These are phyloP conservation scores for Cladosporium cucumerinum DNA, from an alignment of 2,329 filamentous ascomycete species.

Conservation along the genomic window DNA sequence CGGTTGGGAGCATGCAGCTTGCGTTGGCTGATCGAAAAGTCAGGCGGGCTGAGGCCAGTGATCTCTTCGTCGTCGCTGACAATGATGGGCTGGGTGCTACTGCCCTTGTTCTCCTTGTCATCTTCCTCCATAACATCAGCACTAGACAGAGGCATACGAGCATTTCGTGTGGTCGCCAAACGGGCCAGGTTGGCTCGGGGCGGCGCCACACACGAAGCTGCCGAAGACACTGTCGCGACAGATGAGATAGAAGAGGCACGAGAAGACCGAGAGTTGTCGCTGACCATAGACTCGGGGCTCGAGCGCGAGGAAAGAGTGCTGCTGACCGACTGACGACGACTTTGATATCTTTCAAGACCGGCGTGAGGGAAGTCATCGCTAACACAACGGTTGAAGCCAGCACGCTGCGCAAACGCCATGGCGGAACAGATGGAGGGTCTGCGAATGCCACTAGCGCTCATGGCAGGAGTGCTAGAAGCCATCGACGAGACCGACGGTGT, in stretches of 20 bases:
- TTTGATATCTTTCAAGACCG: slow-evolving; percentile 21
- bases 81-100: slow-evolving; percentile 28
- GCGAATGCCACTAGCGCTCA: slow-evolving; percentile 52
- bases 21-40: slow-evolving; percentile 34
- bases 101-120: slow-evolving; percentile 28
- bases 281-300: slow-evolving; percentile 62
- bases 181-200: slow-evolving; percentile 46
- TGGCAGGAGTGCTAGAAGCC: slow-evolving; percentile 58
- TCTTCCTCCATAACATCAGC: slow-evolving; percentile 20
- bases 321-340: slow-evolving; percentile 47
- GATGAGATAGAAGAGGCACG: slow-evolving; percentile 55
- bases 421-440: slow-evolving; percentile 57
- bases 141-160: slow-evolving; percentile 38
- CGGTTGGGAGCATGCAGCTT: slow-evolving; percentile 31
- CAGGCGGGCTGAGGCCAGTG: slow-evolving; percentile 31
- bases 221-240: slow-evolving; percentile 44
- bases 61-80: slow-evolving; percentile 28
- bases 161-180: slow-evolving; percentile 52
- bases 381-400: slow-evolving; percentile 53
- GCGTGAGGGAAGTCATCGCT: slow-evolving; percentile 47
- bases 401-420: slow-evolving; percentile 56
- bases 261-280: slow-evolving; percentile 55
- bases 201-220: slow-evolving; percentile 49
- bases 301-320: slow-evolving; percentile 52
- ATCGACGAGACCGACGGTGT: slow-evolving; percentile 52